Evolutionary conservation across 2,329 filamentous ascomycete species (phyloP).

Genomic region (Epicoccum sorghinum): DNA sequence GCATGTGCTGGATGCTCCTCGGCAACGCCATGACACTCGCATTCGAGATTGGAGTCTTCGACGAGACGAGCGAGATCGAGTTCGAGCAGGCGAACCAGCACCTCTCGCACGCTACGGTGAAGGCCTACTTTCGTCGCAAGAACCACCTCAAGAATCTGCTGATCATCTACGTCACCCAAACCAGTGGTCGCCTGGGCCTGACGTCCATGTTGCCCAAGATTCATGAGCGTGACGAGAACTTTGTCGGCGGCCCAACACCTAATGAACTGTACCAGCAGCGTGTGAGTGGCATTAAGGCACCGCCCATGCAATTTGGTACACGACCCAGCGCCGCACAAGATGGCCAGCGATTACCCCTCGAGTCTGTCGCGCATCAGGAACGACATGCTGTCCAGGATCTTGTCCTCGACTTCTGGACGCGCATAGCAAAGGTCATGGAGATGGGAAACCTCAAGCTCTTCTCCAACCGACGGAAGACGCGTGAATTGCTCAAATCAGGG

Average conservation of each 20-base stretch:
- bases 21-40: slow-evolving; percentile 88
- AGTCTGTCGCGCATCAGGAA: slow-evolving; percentile 45
- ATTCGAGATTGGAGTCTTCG: slow-evolving; percentile 94
- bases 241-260: slow-evolving; percentile 35
- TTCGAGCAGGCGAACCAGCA: slow-evolving; percentile 51
- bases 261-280: slow-evolving; percentile 45
- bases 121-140: slow-evolving; percentile 76
- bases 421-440: slow-evolving; percentile 91
- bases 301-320: slow-evolving; percentile 44
- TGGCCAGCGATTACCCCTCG: slow-evolving; percentile 43
- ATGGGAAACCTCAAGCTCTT: slow-evolving; percentile 88
- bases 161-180: slow-evolving; percentile 88
- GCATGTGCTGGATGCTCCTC: slow-evolving; percentile 97
- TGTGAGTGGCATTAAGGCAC: slow-evolving; percentile 42
- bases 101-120: slow-evolving; percentile 64
- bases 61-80: slow-evolving; percentile 78
- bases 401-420: slow-evolving; percentile 85
- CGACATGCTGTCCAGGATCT: slow-evolving; percentile 56
- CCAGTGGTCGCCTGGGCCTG: slow-evolving; percentile 89
- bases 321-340: slow-evolving; percentile 31
- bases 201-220: slow-evolving; percentile 84
- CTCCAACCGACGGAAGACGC: slow-evolving; percentile 83
- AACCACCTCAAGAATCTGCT: slow-evolving; percentile 84
- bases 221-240: slow-evolving; percentile 34
- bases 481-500: slow-evolving; percentile 84